Evolutionary conservation across 805 yeast species (phyloP).

Genomic region (Kluyveromyces lactis): DNA sequence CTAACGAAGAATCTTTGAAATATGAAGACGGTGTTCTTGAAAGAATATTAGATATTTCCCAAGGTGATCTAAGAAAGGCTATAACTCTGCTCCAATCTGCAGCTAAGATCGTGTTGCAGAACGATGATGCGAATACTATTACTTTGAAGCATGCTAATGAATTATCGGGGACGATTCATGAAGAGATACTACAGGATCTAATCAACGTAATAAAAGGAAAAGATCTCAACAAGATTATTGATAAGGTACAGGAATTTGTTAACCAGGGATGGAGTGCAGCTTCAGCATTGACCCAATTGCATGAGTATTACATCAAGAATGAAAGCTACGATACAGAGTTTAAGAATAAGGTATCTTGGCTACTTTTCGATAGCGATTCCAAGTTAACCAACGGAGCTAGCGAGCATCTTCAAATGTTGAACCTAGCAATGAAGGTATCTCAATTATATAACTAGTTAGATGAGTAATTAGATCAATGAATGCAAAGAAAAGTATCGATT

Average conservation of each 20-base stretch:
- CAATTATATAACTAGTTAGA: slow-evolving; percentile 19
- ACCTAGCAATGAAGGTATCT: slow-evolving; percentile 49
- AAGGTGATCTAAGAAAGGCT: slow-evolving; percentile 90
- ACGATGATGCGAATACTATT: slow-evolving; percentile 29
- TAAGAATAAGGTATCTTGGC: slow-evolving; percentile 57
- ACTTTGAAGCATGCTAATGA: slow-evolving; percentile 48
- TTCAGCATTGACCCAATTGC: slow-evolving; percentile 63
- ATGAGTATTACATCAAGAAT: slow-evolving; percentile 53
- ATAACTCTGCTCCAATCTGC: slow-evolving; percentile 86
- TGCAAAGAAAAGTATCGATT: not conserved
- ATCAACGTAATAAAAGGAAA: slow-evolving; percentile 30
- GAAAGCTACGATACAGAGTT: slow-evolving; percentile 41
- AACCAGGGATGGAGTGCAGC: slow-evolving; percentile 75
- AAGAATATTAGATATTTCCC: slow-evolving; percentile 61
- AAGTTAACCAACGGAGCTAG: slow-evolving; percentile 78
- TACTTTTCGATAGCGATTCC: slow-evolving; percentile 68
- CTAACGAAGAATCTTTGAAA: slow-evolving; percentile 37
- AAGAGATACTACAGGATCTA: slow-evolving; percentile 35
- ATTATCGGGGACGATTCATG: slow-evolving; percentile 69
- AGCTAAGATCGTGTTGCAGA: slow-evolving; percentile 38
- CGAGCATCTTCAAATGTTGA: slow-evolving; percentile 75
- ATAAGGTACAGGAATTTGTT: slow-evolving; percentile 42
- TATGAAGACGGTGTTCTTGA: slow-evolving; percentile 45
- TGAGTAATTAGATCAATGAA: slow-evolving; percentile 1
- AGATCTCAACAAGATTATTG: slow-evolving; percentile 29